These are phyloP conservation scores for Teratosphaeria viscida DNA, from an alignment of 2,329 filamentous ascomycete genomes.

Conservation along the genomic window DNA sequence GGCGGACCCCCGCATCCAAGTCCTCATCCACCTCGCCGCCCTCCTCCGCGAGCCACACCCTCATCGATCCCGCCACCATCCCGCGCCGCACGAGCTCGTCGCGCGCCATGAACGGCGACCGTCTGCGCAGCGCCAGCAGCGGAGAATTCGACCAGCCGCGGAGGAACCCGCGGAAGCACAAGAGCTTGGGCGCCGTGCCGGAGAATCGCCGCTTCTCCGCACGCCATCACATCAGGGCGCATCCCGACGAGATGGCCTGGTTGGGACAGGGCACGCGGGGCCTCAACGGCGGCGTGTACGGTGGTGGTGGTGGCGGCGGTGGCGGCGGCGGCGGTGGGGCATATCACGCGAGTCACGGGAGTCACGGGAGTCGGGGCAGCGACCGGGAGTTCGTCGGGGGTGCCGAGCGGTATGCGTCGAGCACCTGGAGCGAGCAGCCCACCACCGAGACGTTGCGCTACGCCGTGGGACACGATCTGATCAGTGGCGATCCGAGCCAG, in stretches of 20 bases:
- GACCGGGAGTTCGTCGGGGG: neutral
- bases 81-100: constrained; percentile 65
- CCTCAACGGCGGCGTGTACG: constrained; percentile 11
- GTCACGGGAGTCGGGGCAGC: neutral
- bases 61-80: constrained; percentile 36
- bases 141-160: constrained; percentile 1
- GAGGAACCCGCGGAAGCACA: constrained; percentile 12
- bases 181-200: constrained; percentile 14
- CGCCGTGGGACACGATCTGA: constrained; percentile 10
- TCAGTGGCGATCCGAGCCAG: constrained; percentile 21
- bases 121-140: constrained; percentile 12
- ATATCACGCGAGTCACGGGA: neutral
- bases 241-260: constrained; percentile 21
- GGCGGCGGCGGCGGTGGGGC: constrained; percentile 17
- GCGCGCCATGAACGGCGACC: constrained; percentile 33
- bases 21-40: neutral
- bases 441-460: constrained; percentile 1
- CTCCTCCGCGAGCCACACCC: neutral
- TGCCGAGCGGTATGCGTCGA: constrained; percentile 1
- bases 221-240: constrained; percentile 2
- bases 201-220: constrained; percentile 11
- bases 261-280: constrained; percentile 14
- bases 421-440: constrained; percentile 1
- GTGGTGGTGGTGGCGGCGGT: constrained; percentile 10
- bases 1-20: neutral